Base-by-base conservation (phyloP, 2,329 filamentous ascomycete species). In the Endothia cerciana region DNA sequence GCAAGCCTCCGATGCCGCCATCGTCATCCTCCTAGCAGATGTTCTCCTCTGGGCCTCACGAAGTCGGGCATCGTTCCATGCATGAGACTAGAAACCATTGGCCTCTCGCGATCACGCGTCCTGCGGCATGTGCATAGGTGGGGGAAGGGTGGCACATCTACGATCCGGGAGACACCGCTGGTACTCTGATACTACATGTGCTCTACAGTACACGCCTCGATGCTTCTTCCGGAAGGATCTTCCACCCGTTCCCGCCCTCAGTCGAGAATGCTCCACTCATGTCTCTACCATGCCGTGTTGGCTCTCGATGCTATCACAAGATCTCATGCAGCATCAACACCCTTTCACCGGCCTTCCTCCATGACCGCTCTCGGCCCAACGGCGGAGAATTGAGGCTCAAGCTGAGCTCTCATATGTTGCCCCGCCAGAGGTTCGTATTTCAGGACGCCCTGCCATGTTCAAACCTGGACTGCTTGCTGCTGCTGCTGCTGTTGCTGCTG, bases 341-440 rank as follows among this genome's bases (percentile, higher is more conserved):
- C n/a, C 11, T 58, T 36, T 38, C 19, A 43, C n/a, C 11, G 47
- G 25, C 22, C 25, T 10, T 19, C 36, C n/a, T 41, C 49, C 30
- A n/a, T 43, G 7, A 38, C 57, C 28, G 19, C 22, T 4, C 22
- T 45, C 57, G 22, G 57, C 40, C 40, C 40, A 30, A 60, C 17
- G 40, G 22, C 36, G 36, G 55, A 15, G 7, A 43, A 33, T 45
- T 60, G 57, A 60, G 57, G 57, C 57, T 60, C 22, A 60, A 60
- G 41, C 13, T 60, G 57, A 22, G 25, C 40, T 30, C 19, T 28
- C 19, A n/a, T 30, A 40, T 41, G 15, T 33, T 10, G 6, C 25
- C 40, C 22, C 38, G 13, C 38, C 33, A 19, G 30, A 43, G n/a
- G 22, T 30, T 60, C 57, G 22, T 60, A 60, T 25, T 33, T 58